A percentile compares a stretch with the other conserved stretches of the same genome.
Evolutionary conservation across 768 basidiomycete species (phyloP).

Genomic region (Mrakia gelida): DNA sequence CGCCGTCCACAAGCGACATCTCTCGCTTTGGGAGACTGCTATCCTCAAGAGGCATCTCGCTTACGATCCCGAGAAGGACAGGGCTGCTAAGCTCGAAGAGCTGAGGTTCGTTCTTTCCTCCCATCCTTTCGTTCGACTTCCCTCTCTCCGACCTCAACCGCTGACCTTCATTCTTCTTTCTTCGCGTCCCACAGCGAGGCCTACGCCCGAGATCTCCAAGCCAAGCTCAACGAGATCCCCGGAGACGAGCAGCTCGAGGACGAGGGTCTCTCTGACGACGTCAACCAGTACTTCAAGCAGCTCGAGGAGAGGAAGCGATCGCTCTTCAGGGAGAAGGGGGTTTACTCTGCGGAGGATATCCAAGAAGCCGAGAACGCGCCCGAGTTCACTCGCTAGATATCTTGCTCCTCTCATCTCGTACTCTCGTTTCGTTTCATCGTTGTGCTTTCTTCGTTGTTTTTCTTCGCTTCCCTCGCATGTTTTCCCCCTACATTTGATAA

Average conservation of each 20-base stretch:
- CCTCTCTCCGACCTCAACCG: background rate
- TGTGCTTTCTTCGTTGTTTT: no score
- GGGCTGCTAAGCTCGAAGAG: conserved; percentile 44
- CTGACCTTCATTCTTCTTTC: background rate
- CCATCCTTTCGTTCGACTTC: background rate
- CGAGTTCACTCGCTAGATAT: no score
- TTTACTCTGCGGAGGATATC: background rate
- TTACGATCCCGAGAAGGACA: conserved; percentile 46
- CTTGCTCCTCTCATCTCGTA: no score
- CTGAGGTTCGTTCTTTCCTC: conserved; percentile 36
- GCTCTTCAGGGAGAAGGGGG: background rate
- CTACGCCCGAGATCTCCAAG: conserved; percentile 20
- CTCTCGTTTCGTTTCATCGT: no score
- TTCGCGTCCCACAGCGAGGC: conserved; percentile 1
- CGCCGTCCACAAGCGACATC: conserved; percentile 47
- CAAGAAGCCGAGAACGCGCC: background rate
- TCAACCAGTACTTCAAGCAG: conserved; percentile 23
- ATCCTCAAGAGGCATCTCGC: conserved; percentile 45
- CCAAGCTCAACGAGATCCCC: conserved; percentile 23
- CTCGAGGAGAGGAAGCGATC: conserved; percentile 9
- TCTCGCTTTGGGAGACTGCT: conserved; percentile 42
- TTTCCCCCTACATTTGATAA: no score
- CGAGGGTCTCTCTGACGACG: conserved; percentile 12
- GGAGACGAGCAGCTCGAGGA: conserved; percentile 21
- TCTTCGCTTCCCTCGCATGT: no score